Conservation (phyloP, 805 yeast species). For the Cyberlindnera euphorbiiphila region DNA sequence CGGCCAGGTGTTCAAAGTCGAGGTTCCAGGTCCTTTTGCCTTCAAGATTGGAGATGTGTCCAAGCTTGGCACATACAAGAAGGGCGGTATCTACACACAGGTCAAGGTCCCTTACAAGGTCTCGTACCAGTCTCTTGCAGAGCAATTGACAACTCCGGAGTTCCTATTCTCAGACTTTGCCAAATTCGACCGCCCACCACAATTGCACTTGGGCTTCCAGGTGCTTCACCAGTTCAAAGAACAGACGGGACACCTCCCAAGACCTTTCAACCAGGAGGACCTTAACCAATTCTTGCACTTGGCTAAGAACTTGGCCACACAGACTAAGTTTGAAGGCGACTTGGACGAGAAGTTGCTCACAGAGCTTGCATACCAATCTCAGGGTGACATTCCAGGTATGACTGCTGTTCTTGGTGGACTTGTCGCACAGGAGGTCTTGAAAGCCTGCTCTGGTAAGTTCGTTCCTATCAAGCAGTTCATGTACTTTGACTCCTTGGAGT, state of each 20-base stretch:
- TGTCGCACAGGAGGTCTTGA: conserved; percentile 93
- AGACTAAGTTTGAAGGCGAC: conserved; percentile 55
- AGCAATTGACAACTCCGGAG: conserved; percentile 76
- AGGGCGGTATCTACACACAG: conserved; percentile 90
- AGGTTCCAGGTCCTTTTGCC: conserved; percentile 93
- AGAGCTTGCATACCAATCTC: conserved; percentile 78
- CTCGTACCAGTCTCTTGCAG: conserved; percentile 57
- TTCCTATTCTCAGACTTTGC: conserved; percentile 83
- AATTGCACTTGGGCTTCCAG: conserved; percentile 87
- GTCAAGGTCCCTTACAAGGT: conserved; percentile 76
- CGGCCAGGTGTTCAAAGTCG: conserved; percentile 69
- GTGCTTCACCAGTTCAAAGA: conserved; percentile 75
- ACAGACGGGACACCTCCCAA: conserved; percentile 62
- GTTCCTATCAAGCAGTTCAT: conserved; percentile 90
- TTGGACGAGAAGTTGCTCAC: conserved; percentile 62
- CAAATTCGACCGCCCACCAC: conserved; percentile 88
- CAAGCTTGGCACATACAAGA: conserved; percentile 61
- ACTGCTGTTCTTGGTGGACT: conserved; percentile 91
- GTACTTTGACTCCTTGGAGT: conserved; percentile 92
- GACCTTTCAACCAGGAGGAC: conserved; percentile 71
- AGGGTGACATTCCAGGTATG: conserved; percentile 88
- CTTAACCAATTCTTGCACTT: conserved; percentile 61
- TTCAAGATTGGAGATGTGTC: conserved; percentile 60
- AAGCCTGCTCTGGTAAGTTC: conserved; percentile 93
- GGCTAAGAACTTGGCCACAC: conserved; percentile 54